Evolutionary conservation across 139 green algal species (phyloP).

Genomic region (Chlamydomonas sp.): DNA sequence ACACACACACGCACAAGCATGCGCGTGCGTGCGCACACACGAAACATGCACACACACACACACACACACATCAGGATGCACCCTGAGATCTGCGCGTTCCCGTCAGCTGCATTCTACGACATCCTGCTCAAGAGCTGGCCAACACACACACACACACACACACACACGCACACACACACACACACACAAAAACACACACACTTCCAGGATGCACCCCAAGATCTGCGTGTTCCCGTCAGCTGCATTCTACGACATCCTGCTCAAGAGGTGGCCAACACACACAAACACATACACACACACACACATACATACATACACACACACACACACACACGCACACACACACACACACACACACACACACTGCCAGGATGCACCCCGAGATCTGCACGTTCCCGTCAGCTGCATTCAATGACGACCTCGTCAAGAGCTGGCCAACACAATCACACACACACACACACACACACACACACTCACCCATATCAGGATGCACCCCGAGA

Average conservation of each 20-base stretch:
- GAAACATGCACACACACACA: constrained; percentile 15
- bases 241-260: constrained; percentile 31
- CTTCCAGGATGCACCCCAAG: constrained; percentile 37
- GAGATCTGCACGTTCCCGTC: constrained; percentile 32
- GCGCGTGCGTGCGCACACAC: background rate
- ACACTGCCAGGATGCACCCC: constrained; percentile 36
- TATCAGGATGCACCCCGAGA: constrained; percentile 39
- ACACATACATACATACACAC: background rate
- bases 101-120: constrained; percentile 29
- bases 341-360: background rate
- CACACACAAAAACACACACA: background rate
- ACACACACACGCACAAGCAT: too few relatives aligned
- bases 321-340: background rate
- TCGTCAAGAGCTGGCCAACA: constrained; percentile 17
- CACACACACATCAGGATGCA: constrained; percentile 46
- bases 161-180: background rate
- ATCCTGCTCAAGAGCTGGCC: background rate
- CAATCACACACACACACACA: background rate
- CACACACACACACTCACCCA: background rate
- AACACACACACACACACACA: background rate
- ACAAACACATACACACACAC: background rate
- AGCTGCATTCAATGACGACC: constrained; percentile 30
- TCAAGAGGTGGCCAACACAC: constrained; percentile 18
- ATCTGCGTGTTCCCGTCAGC: constrained; percentile 33
- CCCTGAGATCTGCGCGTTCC: constrained; percentile 27